Base-by-base conservation (phyloP, 2,329 filamentous ascomycete species). In the Fusarium subglutinans region DNA sequence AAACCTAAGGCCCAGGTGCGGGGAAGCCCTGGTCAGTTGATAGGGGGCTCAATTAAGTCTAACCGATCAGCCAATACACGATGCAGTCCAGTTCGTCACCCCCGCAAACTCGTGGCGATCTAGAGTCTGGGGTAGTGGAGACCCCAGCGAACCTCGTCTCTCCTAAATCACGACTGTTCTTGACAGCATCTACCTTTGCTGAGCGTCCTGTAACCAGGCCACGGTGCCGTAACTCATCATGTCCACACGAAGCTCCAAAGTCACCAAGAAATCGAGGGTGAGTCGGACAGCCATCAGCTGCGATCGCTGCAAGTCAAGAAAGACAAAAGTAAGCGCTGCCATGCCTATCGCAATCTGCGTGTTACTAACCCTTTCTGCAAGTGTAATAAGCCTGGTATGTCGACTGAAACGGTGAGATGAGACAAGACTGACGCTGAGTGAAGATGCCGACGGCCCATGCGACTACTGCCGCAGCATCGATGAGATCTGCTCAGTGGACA, bases 351-450 rank as follows among this genome's bases (percentile, higher is more conserved):
- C 24, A 10, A 5, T 10, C 12, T 10, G 2, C 24, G 3, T 14
- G 5, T 11, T 13, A 28, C 24, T 54, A 40, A 54, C 18, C 8
- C 0, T 10, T 15, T 6, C 18, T 17, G 8, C 5, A 18, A 54
- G 53, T 56, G 53, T 3, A 56, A 56, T 1, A 56, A 24, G 1
- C 54, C 28, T 17, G 38, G 54, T 56, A n/a, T 0, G 37, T 41
- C 4, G 8, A 4, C 9, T 37, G 6, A 6, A 33, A 17, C 4
- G 4, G 8, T 18, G 0, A 14, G 12, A 33, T 13, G n/a, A 24
- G 3, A 11, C 5, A 14, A 10, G 8, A 22, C 22, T 56, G 22
- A 56, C 10, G 8, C 6, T 5, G 2, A 24, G 22, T 12, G 5
- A 24, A 57, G 54, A 57, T 35, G 55, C 40, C 14, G 55, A 57